Base-by-base conservation (phyloP, 202 grass and related monocot genomes). In the Zoysia matrella region DNA sequence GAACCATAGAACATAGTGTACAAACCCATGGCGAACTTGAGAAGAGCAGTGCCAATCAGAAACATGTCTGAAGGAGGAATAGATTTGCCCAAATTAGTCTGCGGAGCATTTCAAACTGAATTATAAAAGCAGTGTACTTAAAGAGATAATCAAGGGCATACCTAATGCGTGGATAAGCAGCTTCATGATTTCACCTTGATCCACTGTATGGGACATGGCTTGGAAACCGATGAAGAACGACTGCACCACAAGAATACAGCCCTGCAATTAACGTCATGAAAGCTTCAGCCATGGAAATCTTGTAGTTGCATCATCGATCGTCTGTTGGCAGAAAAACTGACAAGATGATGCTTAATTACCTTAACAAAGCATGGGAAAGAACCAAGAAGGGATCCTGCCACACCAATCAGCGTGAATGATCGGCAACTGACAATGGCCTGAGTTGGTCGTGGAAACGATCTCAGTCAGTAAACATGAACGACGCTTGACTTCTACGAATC, bases 341-440 rank as follows among this genome's bases (percentile, higher is more conserved):
- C 13, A 9, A 46, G 41, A 40, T 1, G 7, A 11, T 66, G 3
- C 67, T 36, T 36, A 36, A 36, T 54, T 89, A 94, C 95, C 95
- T 95, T 90, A 63, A 85, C 68, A 52, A 95, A 98, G 12, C 92
- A 95, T 73, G 92, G 86, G 79, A 98, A 54, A 22, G 95, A 98
- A 14, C 95, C 92, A 15, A 95, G 10, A 2, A 98, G 90, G 8
- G 95, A 93, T 83, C 94, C 92, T 2, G 92, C 94, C 0, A 97
- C 92, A 57, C 89, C 88, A 60, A 94, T 86, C 62, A 97, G 70
- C 7, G 92, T 74, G 81, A 94, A 92, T 4, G 87, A 90, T 72
- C 87, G 86, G 86, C 87, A 92, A n/a, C 79, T 83, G 30, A 90
- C 30, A 11, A 97, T 60, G 6, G 67, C 86, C 92, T 97, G 83